Evolutionary conservation across 2,329 filamentous ascomycete species (phyloP).

Genomic region (Aspergillus fumigatus): DNA sequence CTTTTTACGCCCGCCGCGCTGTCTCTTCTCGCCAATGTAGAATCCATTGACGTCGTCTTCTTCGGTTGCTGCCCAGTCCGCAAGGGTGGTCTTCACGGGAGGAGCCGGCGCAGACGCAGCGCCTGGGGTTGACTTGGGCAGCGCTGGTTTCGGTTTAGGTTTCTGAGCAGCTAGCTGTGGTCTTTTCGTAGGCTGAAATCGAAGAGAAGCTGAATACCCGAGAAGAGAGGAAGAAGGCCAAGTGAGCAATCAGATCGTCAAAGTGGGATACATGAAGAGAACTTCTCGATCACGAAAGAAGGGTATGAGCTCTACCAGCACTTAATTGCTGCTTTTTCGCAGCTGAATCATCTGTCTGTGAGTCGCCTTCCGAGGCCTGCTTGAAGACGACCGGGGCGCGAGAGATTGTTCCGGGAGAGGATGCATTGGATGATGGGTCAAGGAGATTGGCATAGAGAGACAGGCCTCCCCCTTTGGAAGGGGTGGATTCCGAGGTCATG

Average conservation of each 20-base stretch:
- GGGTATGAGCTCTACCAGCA: slow-evolving; percentile 54
- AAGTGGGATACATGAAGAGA: slow-evolving; percentile 17
- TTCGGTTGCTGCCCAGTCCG: slow-evolving; percentile 76
- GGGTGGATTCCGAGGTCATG: slow-evolving; percentile 30
- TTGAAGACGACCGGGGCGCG: slow-evolving; percentile 71
- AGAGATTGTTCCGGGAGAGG: slow-evolving; percentile 62
- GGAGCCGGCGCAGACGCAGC: slow-evolving; percentile 34
- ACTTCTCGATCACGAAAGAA: slow-evolving; percentile 21
- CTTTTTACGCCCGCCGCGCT: slow-evolving; percentile 73
- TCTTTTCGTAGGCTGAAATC: slow-evolving; percentile 81
- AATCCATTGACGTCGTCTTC: slow-evolving; percentile 70
- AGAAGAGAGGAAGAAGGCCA: slow-evolving; percentile 29
- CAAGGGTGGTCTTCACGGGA: slow-evolving; percentile 63
- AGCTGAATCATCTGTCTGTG: slow-evolving; percentile 45
- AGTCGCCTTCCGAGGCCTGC: slow-evolving; percentile 47
- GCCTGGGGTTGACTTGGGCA: slow-evolving; percentile 45
- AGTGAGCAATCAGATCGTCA: slow-evolving; percentile 44
- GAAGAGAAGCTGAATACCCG: slow-evolving; percentile 55
- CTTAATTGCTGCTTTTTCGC: slow-evolving; percentile 62
- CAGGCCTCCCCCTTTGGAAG: slow-evolving; percentile 44
- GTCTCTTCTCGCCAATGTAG: slow-evolving; percentile 63
- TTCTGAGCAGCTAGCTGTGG: slow-evolving; percentile 62
- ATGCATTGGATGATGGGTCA: slow-evolving; percentile 46
- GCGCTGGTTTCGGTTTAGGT: slow-evolving; percentile 58
- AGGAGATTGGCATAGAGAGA: slow-evolving; percentile 84